Base-by-base conservation (phyloP, 2,329 filamentous ascomycete genomes). In the Colletotrichum sp. region DNA sequence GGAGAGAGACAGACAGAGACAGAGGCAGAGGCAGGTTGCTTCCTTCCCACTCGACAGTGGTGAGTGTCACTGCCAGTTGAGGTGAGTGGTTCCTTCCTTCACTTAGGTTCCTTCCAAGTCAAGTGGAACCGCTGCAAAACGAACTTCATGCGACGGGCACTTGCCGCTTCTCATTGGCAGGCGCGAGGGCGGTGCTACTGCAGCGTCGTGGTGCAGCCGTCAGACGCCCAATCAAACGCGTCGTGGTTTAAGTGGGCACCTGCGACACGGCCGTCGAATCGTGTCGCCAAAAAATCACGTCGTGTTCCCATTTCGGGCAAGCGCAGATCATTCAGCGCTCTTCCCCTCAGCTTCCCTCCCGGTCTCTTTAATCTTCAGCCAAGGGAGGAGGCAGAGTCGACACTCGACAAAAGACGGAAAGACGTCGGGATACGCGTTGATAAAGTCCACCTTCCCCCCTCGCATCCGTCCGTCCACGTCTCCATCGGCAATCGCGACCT, bases 151-250 rank as follows among this genome's bases (percentile, higher is more conserved):
- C 73, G 18, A 68, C 21, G 43, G 69, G n/a, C 38, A 12, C 18
- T 18, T 64, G 32, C 16, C 7, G 48, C 26, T 34, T 7, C 28
- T 73, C 26, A 75, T 75, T 75, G 32, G 73, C 24, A 18, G 58
- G 28, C 69, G 28, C 32, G 63, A 64, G 24, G 21, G n/a, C 55
- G 14, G 34, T 68, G 69, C 64, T 68, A 73, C 70, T 75, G 69
- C 69, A 75, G 16, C 69, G 64, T 71, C 69, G 34, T 48, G 38
- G 38, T 52, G 43, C n/a, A 52, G 43, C 24, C 58, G 26, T 34
- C 26, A 36, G 16, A 14, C 21, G n/a, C 21, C 73, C 73, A 75
- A 75, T 75, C n/a, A 69, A 38, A 75, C 73, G 70, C 69, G 73
- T 68, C 61, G 4, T 34, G 21, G 2, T 9, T 24, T n/a, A 34